phyloP scores from a whole-genome alignment of 352 stramenopile genomes.

The Globisporangium nunn region DNA sequence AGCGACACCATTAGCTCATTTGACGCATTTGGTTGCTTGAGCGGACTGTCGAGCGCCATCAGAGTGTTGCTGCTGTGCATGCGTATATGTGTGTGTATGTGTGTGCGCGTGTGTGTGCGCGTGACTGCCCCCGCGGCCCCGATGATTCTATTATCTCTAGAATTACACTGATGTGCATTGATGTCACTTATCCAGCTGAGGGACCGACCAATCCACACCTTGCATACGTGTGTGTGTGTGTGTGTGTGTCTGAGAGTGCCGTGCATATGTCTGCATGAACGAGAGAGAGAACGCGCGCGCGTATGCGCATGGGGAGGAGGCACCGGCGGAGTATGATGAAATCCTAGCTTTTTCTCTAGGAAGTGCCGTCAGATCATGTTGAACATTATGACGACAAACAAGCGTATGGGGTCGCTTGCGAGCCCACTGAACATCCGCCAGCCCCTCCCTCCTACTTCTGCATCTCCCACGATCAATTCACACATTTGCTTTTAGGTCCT shows the following conservation, averaged over 20 bases:
- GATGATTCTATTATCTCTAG: conserved; percentile 13
- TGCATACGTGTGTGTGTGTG: conserved; percentile 1
- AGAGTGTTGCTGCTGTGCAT: too few relatives aligned
- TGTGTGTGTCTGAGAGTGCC: neutral
- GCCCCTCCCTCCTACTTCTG: neutral
- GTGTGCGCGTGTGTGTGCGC: neutral
- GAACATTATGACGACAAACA: conserved; percentile 62
- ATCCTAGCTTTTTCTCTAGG: conserved; percentile 54
- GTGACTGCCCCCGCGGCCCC: neutral
- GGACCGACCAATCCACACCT: neutral
- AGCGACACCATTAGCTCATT: too few relatives aligned
- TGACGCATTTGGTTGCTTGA: too few relatives aligned
- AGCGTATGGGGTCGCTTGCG: conserved; percentile 27
- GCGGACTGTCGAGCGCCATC: too few relatives aligned
- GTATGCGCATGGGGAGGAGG: neutral
- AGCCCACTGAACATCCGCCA: conserved; percentile 32
- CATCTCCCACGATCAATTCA: neutral
- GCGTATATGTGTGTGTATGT: neutral
- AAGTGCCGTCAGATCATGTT: conserved; percentile 73
- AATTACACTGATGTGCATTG: conserved; percentile 13
- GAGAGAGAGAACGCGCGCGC: neutral
- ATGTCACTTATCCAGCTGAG: conserved; percentile 9
- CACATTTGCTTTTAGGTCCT: neutral
- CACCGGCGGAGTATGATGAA: conserved; percentile 3
- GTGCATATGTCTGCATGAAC: neutral